These are phyloP conservation scores for Termitomyces bulborhizus DNA, from an alignment of 768 basidiomycete genomes.

Conservation along the genomic window DNA sequence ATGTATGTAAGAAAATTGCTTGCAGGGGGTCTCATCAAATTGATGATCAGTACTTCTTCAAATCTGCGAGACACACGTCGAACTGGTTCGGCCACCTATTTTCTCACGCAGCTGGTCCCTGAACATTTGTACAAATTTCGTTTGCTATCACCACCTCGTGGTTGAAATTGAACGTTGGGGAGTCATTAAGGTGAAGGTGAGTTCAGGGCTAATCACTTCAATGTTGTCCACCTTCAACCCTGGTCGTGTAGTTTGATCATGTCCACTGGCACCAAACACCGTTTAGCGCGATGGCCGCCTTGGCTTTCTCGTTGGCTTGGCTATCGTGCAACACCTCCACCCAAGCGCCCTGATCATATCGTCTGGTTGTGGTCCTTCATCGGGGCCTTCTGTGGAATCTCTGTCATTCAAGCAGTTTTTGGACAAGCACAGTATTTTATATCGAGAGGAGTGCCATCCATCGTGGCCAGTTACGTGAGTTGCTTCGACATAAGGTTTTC, in stretches of 20 bases:
- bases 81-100: too few relatives aligned
- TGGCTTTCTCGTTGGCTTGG: slow-evolving; percentile 39
- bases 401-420: slow-evolving; percentile 44
- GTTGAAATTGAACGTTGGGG: not conserved
- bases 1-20: not conserved
- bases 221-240: not conserved
- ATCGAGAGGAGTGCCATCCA: slow-evolving; percentile 35
- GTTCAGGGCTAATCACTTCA: not conserved
- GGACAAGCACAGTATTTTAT: slow-evolving; percentile 42
- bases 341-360: slow-evolving; percentile 25
- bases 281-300: slow-evolving; percentile 28
- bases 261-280: slow-evolving; percentile 6
- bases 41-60: too few relatives aligned
- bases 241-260: not conserved
- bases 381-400: slow-evolving; percentile 44
- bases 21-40: too few relatives aligned
- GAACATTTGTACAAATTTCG: not conserved
- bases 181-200: not conserved
- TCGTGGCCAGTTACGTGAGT: slow-evolving; percentile 44
- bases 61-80: too few relatives aligned
- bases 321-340: slow-evolving; percentile 29
- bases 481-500: not conserved
- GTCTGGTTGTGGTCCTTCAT: slow-evolving; percentile 49
- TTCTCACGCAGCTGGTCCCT: not conserved
- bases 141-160: not conserved